Conservation (phyloP, 1,139 yeast species). For the Kodamaea fungicola region DNA sequence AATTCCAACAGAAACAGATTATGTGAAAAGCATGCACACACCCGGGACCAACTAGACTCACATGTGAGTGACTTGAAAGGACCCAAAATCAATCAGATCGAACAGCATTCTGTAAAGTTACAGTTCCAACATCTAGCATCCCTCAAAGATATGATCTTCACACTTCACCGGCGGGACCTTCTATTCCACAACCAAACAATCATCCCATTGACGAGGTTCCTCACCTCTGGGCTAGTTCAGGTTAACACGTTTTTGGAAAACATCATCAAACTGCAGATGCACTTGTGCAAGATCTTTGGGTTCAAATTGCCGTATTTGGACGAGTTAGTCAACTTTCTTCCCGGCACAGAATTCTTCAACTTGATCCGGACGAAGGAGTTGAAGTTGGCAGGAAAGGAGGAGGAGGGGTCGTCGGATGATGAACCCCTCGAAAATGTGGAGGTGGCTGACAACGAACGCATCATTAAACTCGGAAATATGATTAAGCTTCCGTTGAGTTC, state of each 20-base stretch:
- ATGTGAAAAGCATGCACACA: conserved; percentile 9
- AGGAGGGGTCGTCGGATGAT: conserved; percentile 10
- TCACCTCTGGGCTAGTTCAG: conserved; percentile 25
- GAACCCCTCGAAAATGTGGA: conserved; percentile 12
- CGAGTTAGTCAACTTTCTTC: conserved; percentile 28
- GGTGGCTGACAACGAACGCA: conserved; percentile 18
- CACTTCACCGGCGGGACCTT: conserved; percentile 10
- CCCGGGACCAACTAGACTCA: conserved; percentile 7
- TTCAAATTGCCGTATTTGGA: conserved; percentile 32
- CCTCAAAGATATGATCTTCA: conserved; percentile 24
- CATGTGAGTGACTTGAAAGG: conserved; percentile 16
- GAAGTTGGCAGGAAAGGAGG: conserved; percentile 22
- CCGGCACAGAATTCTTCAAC: conserved; percentile 33
- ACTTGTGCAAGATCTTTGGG: conserved; percentile 24
- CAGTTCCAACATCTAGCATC: conserved; percentile 24
- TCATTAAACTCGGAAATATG: conserved; percentile 34
- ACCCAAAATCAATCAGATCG: conserved; percentile 26
- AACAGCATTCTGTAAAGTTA: conserved; percentile 25
- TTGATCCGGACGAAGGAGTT: conserved; percentile 34
- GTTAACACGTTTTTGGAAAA: conserved; percentile 42
- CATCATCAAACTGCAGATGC: conserved; percentile 32
- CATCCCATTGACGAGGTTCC: conserved; percentile 26
- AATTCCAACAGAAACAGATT: conserved; percentile 1
- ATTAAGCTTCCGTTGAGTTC: conserved; percentile 42
- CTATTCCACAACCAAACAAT: conserved; percentile 28